These are phyloP conservation scores for Phytophthora brassicae DNA, from an alignment of 352 stramenopile species.

Conservation along the genomic window DNA sequence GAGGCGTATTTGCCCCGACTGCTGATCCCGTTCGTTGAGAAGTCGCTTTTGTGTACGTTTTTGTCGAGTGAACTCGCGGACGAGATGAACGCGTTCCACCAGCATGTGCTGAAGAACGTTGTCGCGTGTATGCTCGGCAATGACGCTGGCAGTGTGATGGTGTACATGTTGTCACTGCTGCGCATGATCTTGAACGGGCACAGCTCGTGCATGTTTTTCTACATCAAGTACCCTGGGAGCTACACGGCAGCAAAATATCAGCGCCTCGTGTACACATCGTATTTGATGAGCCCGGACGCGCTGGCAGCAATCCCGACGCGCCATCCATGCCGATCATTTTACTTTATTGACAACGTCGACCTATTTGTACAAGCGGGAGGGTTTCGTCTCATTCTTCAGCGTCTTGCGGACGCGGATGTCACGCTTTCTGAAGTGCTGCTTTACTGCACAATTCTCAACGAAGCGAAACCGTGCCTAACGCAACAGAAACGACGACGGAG, in stretches of 20 bases:
- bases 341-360: slow-evolving; percentile 85
- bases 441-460: slow-evolving; percentile 65
- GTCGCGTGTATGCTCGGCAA: slow-evolving; percentile 67
- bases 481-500: slow-evolving; percentile 60
- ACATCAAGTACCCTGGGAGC: slow-evolving; percentile 76
- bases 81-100: slow-evolving; percentile 78
- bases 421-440: slow-evolving; percentile 62
- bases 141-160: slow-evolving; percentile 34
- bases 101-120: slow-evolving; percentile 77
- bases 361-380: slow-evolving; percentile 83
- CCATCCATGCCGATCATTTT: slow-evolving; percentile 76
- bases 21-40: slow-evolving; percentile 74
- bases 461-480: slow-evolving; percentile 75
- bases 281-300: slow-evolving; percentile 62
- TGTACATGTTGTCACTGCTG: slow-evolving; percentile 63
- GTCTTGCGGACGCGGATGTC: slow-evolving; percentile 46
- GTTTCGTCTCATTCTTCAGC: slow-evolving; percentile 71
- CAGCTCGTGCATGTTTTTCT: slow-evolving; percentile 81
- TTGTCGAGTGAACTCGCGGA: slow-evolving; percentile 69
- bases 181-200: slow-evolving; percentile 81
- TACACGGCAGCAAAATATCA: slow-evolving; percentile 61
- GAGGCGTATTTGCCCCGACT: slow-evolving; percentile 52
- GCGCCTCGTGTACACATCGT: slow-evolving; percentile 74
- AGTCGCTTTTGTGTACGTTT: slow-evolving; percentile 70
- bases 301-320: slow-evolving; percentile 56